Evolutionary conservation across 1,284 basidiomycete genomes (phyloP), one percentile per base, ranked within the genome.

Genomic region (Ceratobasidium sp.): DNA sequence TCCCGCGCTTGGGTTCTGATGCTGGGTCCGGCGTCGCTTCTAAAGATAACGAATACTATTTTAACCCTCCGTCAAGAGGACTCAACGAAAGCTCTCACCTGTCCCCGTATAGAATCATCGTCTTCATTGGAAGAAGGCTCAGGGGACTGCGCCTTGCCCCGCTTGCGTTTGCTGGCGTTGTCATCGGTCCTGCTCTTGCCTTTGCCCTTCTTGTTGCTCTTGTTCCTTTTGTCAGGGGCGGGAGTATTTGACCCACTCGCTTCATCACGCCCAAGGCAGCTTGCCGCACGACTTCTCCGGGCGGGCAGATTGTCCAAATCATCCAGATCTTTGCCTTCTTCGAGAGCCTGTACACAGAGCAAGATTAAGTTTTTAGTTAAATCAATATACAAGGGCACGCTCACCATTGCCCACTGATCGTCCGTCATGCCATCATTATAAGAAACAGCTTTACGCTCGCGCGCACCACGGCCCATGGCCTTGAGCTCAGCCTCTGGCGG

Each of bases 401-500:
- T 80, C 83, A 93, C 92, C 88, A 94, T 90, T 51, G 95, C 91
- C 94, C 95, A 99, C 82, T 97, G 94, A 84, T 98, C 97, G 83
- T 99, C 97, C 75, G 93, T 94, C 71, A 99, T 88, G 23, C 97
- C 97, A 84, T 99, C 97, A n/a, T 95, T 97, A 85, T 99, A 99
- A 84, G 93, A 94, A 77, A 99, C 96, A 44, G 94, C 90, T 77
- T 91, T 94, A 81, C 95, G 90, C 78, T 91, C 91, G 78, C 97
- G 90, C 83, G 95, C 93, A 58, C 97, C 96, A 80, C 95, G 91
- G 64, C 95, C 95, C 77, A 85, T 82, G 33, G 91, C 82, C 73
- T 91, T 88, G 51, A 95, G 93, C 56, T 95, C 90, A 0, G 91
- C 86, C 76, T 93, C 91, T 81, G 89, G 89, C 67, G 86, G 86